These are phyloP conservation scores for Brassica rapa DNA, from an alignment of 345 rosid genomes.

Conservation along the genomic window DNA sequence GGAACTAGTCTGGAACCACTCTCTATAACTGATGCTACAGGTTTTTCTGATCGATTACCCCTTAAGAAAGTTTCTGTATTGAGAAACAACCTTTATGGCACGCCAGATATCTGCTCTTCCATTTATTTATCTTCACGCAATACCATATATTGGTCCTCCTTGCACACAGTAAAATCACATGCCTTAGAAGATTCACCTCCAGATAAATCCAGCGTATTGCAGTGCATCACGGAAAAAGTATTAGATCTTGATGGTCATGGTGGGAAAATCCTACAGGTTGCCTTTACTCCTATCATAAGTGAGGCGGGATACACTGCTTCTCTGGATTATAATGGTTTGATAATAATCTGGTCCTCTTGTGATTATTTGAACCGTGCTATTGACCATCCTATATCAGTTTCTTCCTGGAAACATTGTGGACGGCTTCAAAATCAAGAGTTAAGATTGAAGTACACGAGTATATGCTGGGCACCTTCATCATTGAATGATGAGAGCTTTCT, in stretches of 20 bases:
- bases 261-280: conserved; percentile 67
- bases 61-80: conserved; percentile 58
- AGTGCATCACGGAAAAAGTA: conserved; percentile 43
- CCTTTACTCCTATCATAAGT: conserved; percentile 54
- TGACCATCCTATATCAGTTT: conserved; percentile 50
- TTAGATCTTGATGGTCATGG: conserved; percentile 64
- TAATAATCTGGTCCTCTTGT: conserved; percentile 69
- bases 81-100: conserved; percentile 57
- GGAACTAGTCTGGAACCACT: conserved; percentile 40
- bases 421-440: conserved; percentile 48
- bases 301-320: conserved; percentile 66
- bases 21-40: conserved; percentile 39
- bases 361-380: conserved; percentile 43
- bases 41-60: conserved; percentile 40
- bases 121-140: conserved; percentile 56
- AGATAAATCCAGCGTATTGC: conserved; percentile 38
- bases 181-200: conserved; percentile 43
- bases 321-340: conserved; percentile 72
- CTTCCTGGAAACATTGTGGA: conserved; percentile 67
- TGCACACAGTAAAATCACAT: conserved; percentile 44
- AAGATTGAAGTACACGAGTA: conserved; percentile 59
- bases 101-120: conserved; percentile 63
- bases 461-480: conserved; percentile 79
- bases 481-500: conserved; percentile 59
- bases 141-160: conserved; percentile 57